These are phyloP conservation scores for Neodidymelliopsis sp. DNA, from an alignment of 2,329 filamentous ascomycete genomes.

Conservation along the genomic window DNA sequence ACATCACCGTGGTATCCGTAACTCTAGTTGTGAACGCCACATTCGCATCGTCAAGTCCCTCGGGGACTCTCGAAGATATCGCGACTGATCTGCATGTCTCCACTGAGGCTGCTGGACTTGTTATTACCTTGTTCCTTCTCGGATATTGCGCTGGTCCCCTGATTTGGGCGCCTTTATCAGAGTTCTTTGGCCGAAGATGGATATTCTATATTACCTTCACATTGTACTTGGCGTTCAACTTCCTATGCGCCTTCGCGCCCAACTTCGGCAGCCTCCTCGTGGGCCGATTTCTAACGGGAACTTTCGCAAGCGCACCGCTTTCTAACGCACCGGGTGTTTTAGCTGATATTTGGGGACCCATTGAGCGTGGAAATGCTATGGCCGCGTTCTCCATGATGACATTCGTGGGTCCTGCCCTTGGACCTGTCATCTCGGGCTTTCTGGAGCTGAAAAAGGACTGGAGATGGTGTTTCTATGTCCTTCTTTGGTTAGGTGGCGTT, in stretches of 20 bases:
- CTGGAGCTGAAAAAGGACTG: slow-evolving; percentile 61
- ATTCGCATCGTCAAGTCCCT: slow-evolving; percentile 13
- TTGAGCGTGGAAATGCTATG: slow-evolving; percentile 63
- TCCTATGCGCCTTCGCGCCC: slow-evolving; percentile 63
- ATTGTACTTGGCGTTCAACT: slow-evolving; percentile 57
- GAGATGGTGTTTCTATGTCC: slow-evolving; percentile 14
- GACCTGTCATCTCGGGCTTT: slow-evolving; percentile 65
- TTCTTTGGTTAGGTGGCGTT: slow-evolving; percentile 11
- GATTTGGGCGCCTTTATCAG: slow-evolving; percentile 70
- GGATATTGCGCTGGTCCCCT: slow-evolving; percentile 70
- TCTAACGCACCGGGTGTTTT: slow-evolving; percentile 58
- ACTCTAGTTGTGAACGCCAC: slow-evolving; percentile 10
- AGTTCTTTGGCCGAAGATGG: slow-evolving; percentile 67
- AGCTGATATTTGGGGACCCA: slow-evolving; percentile 62
- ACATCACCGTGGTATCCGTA: slow-evolving; percentile 8
- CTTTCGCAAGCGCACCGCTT: slow-evolving; percentile 59
- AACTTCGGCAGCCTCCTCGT: slow-evolving; percentile 63
- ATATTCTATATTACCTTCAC: slow-evolving; percentile 57
- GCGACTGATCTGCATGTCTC: slow-evolving; percentile 11
- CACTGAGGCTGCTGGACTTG: slow-evolving; percentile 54
- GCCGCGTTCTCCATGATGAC: slow-evolving; percentile 62
- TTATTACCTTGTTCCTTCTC: slow-evolving; percentile 69
- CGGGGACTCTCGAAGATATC: slow-evolving; percentile 4
- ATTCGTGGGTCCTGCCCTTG: slow-evolving; percentile 62
- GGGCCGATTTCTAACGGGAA: slow-evolving; percentile 64